A percentile compares a stretch with the other conserved stretches of the same genome.
These are phyloP conservation scores for Aspergillus awamori DNA, from an alignment of 2,329 filamentous ascomycete species.

Conservation along the genomic window DNA sequence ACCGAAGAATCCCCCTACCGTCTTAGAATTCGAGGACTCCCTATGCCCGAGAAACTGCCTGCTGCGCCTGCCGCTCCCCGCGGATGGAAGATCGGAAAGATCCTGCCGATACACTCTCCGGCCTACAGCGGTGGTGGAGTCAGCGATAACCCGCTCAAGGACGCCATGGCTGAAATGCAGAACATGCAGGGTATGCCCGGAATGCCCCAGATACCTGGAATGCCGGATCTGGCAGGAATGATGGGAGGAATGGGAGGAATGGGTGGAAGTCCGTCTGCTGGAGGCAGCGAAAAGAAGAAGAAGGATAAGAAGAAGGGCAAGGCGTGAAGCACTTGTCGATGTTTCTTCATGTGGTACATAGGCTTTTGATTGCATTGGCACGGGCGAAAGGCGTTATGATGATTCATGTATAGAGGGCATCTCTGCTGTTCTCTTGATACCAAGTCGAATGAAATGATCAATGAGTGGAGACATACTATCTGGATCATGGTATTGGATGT, in stretches of 20 bases:
- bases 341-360: conserved; percentile 23
- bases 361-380: conserved; percentile 41
- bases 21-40: conserved; percentile 72
- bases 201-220: conserved; percentile 43
- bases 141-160: conserved; percentile 90
- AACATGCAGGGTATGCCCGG: conserved; percentile 49
- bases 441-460: conserved; percentile 15
- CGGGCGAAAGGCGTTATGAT: conserved; percentile 41
- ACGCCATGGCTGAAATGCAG: conserved; percentile 95
- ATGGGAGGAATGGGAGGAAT: conserved; percentile 49
- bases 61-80: conserved; percentile 75
- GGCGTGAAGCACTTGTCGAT: conserved; percentile 30
- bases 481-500: too few relatives aligned
- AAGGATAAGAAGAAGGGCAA: conserved; percentile 56
- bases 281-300: conserved; percentile 47
- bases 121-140: conserved; percentile 92
- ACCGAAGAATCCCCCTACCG: conserved; percentile 70
- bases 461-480: not conserved
- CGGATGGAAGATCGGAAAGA: conserved; percentile 85
- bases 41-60: conserved; percentile 67
- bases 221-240: conserved; percentile 60
- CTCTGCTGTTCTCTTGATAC: conserved; percentile 26
- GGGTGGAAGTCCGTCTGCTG: conserved; percentile 35
- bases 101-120: conserved; percentile 84
- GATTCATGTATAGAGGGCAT: conserved; percentile 21